phyloP scores from a whole-genome alignment of 1,284 basidiomycete species.

The Marasmius oreades region DNA sequence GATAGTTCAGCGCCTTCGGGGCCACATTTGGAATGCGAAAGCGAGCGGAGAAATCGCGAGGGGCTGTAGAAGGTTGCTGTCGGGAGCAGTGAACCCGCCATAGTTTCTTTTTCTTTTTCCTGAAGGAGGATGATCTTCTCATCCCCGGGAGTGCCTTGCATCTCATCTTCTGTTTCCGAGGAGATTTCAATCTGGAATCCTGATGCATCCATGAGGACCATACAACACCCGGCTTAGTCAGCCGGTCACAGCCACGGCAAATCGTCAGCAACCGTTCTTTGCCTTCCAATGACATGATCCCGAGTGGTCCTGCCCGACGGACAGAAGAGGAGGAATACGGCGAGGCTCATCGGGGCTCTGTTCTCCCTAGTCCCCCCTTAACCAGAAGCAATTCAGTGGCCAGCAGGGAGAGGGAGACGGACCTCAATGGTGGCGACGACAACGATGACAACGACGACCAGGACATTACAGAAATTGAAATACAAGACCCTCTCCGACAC shows the following conservation, averaged over 20 bases:
- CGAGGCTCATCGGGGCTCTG: neutral
- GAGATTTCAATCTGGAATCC: neutral
- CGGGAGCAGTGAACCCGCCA: neutral
- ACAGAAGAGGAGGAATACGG: neutral
- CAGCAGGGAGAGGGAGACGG: neutral
- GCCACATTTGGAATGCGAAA: too few species aligned
- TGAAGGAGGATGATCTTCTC: neutral
- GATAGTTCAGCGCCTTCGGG: too few species aligned
- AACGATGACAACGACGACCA: neutral
- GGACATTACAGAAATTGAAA: too few species aligned
- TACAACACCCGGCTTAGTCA: too few species aligned
- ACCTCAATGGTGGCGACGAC: neutral
- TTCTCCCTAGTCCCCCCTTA: neutral
- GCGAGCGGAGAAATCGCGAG: too few species aligned
- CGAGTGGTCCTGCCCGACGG: too few species aligned
- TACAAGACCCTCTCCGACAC: neutral
- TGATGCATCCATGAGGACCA: too few species aligned
- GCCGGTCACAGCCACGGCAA: too few species aligned
- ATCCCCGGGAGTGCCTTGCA: neutral
- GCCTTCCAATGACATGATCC: slow-evolving; percentile 4
- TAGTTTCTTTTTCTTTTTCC: neutral
- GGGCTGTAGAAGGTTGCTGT: too few species aligned
- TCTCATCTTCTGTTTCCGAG: neutral
- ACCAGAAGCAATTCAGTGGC: slow-evolving; percentile 1
- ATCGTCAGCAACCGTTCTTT: too few species aligned